Base-by-base conservation (phyloP, 2,329 filamentous ascomycete species). In the Rosellinia necatrix region DNA sequence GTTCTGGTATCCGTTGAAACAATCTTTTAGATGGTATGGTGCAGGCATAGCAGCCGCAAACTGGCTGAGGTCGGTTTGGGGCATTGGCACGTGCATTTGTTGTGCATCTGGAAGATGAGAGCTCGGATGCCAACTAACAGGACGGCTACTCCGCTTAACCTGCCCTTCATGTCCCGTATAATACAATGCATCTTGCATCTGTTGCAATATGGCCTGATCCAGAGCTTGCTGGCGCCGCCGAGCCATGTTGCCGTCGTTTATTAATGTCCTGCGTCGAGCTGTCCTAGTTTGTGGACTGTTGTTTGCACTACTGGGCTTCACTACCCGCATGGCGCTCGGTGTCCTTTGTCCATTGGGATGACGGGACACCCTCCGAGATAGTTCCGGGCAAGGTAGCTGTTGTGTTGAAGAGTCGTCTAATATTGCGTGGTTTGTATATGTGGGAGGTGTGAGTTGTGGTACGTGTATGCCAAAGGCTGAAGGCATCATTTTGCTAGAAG, bases 111-210 rank as follows among this genome's bases (percentile, higher is more conserved):
- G 69, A 61, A 76, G 71, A 55, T 82, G 78, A 8, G 86, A 82
- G 19, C 82, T 81, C 2, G 88, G 87, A 70, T 92, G 89, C 89
- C 89, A 92, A 76, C 88, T 91, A 41, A 90, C 76, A 5, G 89
- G 88, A 37, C 89, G 81, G 49, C 74, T 73, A 34, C 78, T 72
- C 66, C 74, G 70, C 64, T 70, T 74, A 34, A 71, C 58, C 3
- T 68, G 71, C 22, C 72, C 69, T 53, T 71, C 70, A 30, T 66
- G 62, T 27, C 49, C 48, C 22, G 69, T 67, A 58, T 62, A 70
- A 7, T 68, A 64, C 3, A 58, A 41, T 25, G 47, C 54, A 19
- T 66, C 64, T 49, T 70, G 71, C 62, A 70, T 68, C 52, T 73
- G 75, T 68, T 62, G 78, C 66, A 58, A 75, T 54, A 61, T 69